Conservation (phyloP, 345 rosid species). For the Linum usitatissimum region DNA sequence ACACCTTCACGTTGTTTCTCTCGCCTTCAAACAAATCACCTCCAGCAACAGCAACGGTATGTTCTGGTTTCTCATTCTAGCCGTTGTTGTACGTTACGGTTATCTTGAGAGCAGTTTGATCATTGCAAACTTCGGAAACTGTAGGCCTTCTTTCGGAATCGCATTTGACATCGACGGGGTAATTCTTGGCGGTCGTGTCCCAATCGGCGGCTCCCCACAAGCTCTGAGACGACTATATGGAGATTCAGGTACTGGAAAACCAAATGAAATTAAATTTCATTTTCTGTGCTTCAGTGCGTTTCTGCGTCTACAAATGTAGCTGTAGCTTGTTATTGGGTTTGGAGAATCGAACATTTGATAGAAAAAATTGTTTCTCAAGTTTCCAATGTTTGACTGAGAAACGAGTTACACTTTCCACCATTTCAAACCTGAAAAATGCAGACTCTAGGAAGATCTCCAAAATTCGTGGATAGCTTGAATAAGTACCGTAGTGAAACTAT, state of each 20-base stretch:
- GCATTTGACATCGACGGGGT: conserved; percentile 47
- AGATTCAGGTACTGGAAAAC: conserved; percentile 16
- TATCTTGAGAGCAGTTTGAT: not conserved
- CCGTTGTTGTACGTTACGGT: not conserved
- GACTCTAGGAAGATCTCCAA: not conserved
- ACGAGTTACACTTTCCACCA: not conserved
- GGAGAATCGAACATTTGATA: no score
- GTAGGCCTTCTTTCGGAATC: conserved; percentile 36
- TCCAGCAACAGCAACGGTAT: not conserved
- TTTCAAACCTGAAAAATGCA: not conserved
- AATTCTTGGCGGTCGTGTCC: conserved; percentile 31
- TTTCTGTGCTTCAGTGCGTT: not conserved
- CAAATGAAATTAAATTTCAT: not conserved
- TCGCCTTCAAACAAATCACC: not conserved
- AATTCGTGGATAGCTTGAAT: not conserved
- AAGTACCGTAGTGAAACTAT: not conserved
- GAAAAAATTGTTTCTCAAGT: not conserved
- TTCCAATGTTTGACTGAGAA: not conserved
- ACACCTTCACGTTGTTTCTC: not conserved
- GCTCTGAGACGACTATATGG: conserved; percentile 30
- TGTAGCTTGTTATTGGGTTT: no score
- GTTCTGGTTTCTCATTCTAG: not conserved
- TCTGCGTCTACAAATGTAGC: not conserved
- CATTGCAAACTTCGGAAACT: not conserved
- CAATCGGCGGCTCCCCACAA: conserved; percentile 35